Conservation (phyloP, 176 grass and related monocot species). For the Musa acuminata region DNA sequence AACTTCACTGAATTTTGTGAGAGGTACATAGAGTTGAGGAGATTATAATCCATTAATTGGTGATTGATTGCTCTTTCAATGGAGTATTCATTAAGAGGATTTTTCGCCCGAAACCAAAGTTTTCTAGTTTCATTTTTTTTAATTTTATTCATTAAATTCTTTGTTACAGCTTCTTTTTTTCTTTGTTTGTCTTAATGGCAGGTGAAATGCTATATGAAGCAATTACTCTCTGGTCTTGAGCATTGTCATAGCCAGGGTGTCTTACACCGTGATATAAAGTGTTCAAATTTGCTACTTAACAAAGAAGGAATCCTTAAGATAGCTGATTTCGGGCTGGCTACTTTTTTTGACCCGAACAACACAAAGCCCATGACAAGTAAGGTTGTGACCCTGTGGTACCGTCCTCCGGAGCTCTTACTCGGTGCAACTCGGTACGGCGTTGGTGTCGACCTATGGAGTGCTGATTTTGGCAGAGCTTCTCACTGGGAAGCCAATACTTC, state of each 20-base stretch:
- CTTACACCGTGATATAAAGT: slow-evolving; percentile 91
- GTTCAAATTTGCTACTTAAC: slow-evolving; percentile 77
- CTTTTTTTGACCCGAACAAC: slow-evolving; percentile 49
- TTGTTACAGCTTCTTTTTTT: background rate
- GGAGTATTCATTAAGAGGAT: too few relatives aligned
- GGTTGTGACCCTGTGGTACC: slow-evolving; percentile 97
- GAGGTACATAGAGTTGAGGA: background rate
- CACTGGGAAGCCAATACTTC: slow-evolving; percentile 59
- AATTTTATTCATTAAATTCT: slow-evolving; percentile 5
- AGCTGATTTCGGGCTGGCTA: slow-evolving; percentile 87
- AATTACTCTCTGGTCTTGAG: slow-evolving; percentile 64
- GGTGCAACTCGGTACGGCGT: slow-evolving; percentile 71
- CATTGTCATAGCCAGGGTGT: slow-evolving; percentile 76
- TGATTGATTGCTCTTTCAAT: too few relatives aligned
- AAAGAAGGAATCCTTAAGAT: slow-evolving; percentile 78
- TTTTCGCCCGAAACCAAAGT: background rate
- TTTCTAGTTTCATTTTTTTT: background rate
- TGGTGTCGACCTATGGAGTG: slow-evolving; percentile 93
- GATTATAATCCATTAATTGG: too few relatives aligned
- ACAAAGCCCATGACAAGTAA: slow-evolving; percentile 58
- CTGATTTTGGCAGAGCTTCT: slow-evolving; percentile 84
- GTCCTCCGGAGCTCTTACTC: slow-evolving; percentile 82
- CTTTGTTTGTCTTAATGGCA: slow-evolving; percentile 16
- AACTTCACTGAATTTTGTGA: background rate
- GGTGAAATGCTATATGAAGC: slow-evolving; percentile 96